Evolutionary conservation across 768 basidiomycete species (phyloP).

Genomic region (Calocera cornea): DNA sequence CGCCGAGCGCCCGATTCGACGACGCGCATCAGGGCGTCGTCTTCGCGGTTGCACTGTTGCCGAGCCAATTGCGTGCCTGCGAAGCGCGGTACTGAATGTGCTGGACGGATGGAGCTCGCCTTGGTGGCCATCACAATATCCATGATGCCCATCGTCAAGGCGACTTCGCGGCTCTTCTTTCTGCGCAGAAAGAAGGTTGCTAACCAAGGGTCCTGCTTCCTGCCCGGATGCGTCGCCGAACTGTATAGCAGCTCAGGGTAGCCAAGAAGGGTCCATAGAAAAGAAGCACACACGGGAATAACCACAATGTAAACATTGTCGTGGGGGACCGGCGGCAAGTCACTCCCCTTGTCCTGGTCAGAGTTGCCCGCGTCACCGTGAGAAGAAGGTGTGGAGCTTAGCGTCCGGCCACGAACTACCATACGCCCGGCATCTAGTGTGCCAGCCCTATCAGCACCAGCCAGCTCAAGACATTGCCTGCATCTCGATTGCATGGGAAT

Average conservation of each 20-base stretch:
- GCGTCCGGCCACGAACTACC: neutral
- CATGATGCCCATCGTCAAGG: neutral
- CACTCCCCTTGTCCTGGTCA: neutral
- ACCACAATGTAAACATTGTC: neutral
- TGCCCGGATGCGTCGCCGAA: neutral
- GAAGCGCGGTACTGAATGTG: neutral
- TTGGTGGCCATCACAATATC: neutral
- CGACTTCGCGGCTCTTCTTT: neutral
- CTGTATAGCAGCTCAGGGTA: neutral
- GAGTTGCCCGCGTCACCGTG: neutral
- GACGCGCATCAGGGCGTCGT: neutral
- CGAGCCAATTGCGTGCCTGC: neutral
- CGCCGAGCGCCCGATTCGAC: neutral
- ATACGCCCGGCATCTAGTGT: neutral
- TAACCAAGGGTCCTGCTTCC: neutral
- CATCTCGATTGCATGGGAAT: neutral
- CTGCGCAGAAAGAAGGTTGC: constrained; percentile 1
- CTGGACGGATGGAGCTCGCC: neutral
- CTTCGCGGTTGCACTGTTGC: neutral
- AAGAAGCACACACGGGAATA: neutral
- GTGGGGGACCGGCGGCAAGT: neutral
- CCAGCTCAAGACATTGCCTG: neutral
- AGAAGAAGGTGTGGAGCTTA: neutral
- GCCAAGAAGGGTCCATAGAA: neutral
- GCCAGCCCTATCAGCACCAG: neutral